Conservation (phyloP, 352 stramenopile genomes). For the Poterioochromonas sp. region DNA sequence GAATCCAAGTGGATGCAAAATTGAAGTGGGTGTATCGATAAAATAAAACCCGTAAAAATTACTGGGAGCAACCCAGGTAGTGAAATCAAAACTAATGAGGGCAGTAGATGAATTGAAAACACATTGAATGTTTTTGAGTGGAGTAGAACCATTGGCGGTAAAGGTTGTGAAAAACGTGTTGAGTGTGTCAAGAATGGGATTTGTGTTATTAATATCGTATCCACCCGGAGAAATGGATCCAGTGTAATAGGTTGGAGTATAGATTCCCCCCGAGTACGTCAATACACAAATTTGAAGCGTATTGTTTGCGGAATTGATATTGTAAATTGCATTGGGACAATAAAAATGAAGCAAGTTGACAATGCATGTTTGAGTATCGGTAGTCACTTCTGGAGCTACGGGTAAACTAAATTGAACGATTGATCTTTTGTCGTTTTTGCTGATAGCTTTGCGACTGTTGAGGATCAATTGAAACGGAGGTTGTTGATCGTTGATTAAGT, state of each 20-base stretch:
- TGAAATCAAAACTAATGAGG: constrained; percentile 31
- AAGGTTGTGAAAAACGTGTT: constrained; percentile 31
- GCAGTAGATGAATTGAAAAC: constrained; percentile 31
- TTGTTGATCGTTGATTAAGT: constrained; percentile 31
- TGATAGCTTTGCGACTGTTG: constrained; percentile 30
- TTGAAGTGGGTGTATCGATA: constrained; percentile 30
- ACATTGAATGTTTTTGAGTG: constrained; percentile 31
- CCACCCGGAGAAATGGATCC: constrained; percentile 28
- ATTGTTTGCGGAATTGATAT: constrained; percentile 31
- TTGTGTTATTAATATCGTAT: constrained; percentile 32
- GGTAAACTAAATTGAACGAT: constrained; percentile 31
- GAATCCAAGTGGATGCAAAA: constrained; percentile 30
- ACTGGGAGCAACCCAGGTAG: constrained; percentile 28
- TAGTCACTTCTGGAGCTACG: constrained; percentile 29
- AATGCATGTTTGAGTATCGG: constrained; percentile 30
- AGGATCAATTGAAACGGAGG: constrained; percentile 30
- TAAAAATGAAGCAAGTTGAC: constrained; percentile 31
- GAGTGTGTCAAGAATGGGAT: constrained; percentile 30
- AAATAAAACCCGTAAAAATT: constrained; percentile 32
- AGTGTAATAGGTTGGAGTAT: constrained; percentile 31
- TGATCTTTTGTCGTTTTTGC: constrained; percentile 31
- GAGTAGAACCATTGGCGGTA: constrained; percentile 29
- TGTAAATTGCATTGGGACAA: constrained; percentile 31
- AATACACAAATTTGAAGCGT: constrained; percentile 31
- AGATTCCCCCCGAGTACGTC: constrained; percentile 28